Base-by-base conservation (phyloP, 495 filamentous ascomycete species). In the Saxophila tyrrhenica region DNA sequence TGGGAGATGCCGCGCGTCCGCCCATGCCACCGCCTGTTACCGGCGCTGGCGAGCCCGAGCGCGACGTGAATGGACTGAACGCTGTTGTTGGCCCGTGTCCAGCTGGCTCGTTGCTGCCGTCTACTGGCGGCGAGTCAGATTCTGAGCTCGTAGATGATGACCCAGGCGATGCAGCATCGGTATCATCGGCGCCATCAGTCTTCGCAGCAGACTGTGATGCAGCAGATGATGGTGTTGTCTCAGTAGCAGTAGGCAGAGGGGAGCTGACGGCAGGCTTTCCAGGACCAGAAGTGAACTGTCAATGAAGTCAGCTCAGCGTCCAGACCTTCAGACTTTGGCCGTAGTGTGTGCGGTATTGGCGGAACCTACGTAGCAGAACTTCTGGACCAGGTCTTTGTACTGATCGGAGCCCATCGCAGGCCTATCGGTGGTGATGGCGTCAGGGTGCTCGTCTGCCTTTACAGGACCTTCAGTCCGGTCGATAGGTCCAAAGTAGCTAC, bases 301-400 rank as follows among this genome's bases (percentile, higher is more conserved):
- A 51, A 2, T 25, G 45, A 39, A 16, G 61, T 61, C 60, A 63
- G 64, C 67, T 60, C 64, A 54, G 50, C 24, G 45, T 48, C 45
- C 45, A 48, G 20, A 24, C 20, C 45, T 25, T 48, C 41, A 48
- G 21, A 25, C 45, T 17, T 23, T 23, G 3, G 45, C 21, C 13
- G 45, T 48, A 9, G 45, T 23, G 45, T 3, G 13, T 11, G 45
- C 60, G 25, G 49, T 57, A 49, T 56, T 62, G 60, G 62, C 50
- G 57, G 67, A 74, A 94, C 89, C 79, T 87, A 95, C 90, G 78
- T 94, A 95, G 76, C 92, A 98, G 72, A 94, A 98, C 71, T 94
- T 94, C 74, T 94, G 86, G 63, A 98, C 80, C 54, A 98, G 75
- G 68, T 98, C 92, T 65, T 89, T 83, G 69, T 97, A 96, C 50